Conservation (phyloP, 2,329 filamentous ascomycete genomes). For the Emergomyces orientalis region DNA sequence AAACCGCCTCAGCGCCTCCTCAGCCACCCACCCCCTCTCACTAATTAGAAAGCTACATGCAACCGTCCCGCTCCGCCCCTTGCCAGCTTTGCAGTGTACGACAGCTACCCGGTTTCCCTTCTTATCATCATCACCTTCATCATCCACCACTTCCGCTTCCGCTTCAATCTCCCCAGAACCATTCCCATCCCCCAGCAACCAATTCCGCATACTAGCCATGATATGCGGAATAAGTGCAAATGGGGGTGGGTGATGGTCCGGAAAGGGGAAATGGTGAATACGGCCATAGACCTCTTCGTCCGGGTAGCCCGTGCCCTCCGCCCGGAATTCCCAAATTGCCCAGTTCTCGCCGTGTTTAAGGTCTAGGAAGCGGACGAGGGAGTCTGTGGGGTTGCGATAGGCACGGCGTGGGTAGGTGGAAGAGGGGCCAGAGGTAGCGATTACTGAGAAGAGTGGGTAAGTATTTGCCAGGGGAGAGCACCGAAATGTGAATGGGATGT, state of each 20-base stretch:
- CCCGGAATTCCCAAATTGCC: constrained; percentile 97
- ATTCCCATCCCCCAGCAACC: constrained; percentile 48
- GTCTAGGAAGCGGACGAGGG: constrained; percentile 81
- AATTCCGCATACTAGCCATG: constrained; percentile 85
- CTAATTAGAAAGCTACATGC: constrained; percentile 84
- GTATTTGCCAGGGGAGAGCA: not conserved
- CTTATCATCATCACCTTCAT: not conserved
- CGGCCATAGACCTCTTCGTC: constrained; percentile 79
- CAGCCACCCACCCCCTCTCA: constrained; percentile 62
- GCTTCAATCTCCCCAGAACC: not conserved
- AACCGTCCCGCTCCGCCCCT: constrained; percentile 82
- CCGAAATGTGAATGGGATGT: constrained; percentile 25
- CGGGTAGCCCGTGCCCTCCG: constrained; percentile 91
- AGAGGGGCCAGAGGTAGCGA: constrained; percentile 74
- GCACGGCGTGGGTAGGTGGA: constrained; percentile 82
- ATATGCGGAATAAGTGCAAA: constrained; percentile 83
- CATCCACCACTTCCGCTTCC: not conserved
- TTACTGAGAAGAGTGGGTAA: constrained; percentile 33
- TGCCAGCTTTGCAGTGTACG: constrained; percentile 95
- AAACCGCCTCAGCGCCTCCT: constrained; percentile 56
- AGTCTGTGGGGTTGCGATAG: constrained; percentile 86
- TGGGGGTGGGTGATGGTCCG: constrained; percentile 92
- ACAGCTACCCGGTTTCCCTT: constrained; percentile 60
- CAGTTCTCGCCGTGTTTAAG: constrained; percentile 72
- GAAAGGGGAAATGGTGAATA: constrained; percentile 88